Percentiles rank a stretch among this genome's conserved stretches.
Conservation (phyloP, 164 flowering plant species). For the Stephania yunnanensis region DNA sequence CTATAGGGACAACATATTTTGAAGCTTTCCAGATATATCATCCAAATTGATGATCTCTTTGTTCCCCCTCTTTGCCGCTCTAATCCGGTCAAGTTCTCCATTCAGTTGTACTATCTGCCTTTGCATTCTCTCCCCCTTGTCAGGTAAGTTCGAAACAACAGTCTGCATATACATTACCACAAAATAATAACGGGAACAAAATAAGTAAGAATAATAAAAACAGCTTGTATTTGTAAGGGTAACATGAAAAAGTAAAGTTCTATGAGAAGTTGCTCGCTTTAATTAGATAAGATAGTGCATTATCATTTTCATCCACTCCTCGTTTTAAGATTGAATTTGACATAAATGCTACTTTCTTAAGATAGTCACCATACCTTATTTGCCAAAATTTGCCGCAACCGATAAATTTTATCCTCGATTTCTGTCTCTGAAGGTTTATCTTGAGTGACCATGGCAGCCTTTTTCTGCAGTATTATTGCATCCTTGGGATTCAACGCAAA, state of each 20-base stretch:
- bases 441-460: constrained; percentile 17
- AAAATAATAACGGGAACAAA: not conserved
- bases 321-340: not conserved
- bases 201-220: not conserved
- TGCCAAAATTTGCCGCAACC: constrained; percentile 43
- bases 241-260: not conserved
- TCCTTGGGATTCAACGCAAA: constrained; percentile 86
- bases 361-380: constrained; percentile 46
- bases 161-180: constrained; percentile 30
- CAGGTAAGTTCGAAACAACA: constrained; percentile 56
- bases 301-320: not conserved
- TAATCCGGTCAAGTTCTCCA: constrained; percentile 45
- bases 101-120: constrained; percentile 56
- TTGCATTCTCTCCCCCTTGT: constrained; percentile 56
- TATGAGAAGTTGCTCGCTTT: too few relatives aligned
- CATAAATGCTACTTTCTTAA: not conserved
- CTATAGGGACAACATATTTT: constrained; percentile 15
- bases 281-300: too few relatives aligned
- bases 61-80: constrained; percentile 18
- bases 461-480: constrained; percentile 29
- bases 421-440: constrained; percentile 42
- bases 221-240: not conserved
- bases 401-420: constrained; percentile 50
- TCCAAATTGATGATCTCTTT: constrained; percentile 56
- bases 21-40: constrained; percentile 34